Evolutionary conservation across 2,329 filamentous ascomycete species (phyloP), one percentile per base, ranked within the genome.

Genomic region (Colletotrichum zoysiae): DNA sequence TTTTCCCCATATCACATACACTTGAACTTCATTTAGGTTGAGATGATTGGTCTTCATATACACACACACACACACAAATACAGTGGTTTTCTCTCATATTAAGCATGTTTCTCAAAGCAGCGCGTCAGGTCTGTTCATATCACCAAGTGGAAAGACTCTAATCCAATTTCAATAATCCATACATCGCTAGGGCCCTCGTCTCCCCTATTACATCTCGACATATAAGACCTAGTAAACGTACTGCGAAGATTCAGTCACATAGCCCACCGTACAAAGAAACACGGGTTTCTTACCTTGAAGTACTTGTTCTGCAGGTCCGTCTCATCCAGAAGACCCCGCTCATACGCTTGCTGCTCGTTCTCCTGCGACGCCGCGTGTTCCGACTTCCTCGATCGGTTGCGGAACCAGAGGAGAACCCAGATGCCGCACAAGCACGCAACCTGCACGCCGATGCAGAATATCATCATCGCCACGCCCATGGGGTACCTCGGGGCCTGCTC

Each of bases 401-500:
- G 48, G 20, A 26, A 5, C 60, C 67, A 73, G 6, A 73, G 30
- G 8, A 70, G 55, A 0, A 40, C 42, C 60, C 57, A 70, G 42
- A 73, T 42, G 1, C 56, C 62, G 0, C 38, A 40, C 33, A 74
- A 12, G 26, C 70, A 73, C 2, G 38, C 58, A 12, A 73, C 56
- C 38, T 74, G 73, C 44, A 74, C 7, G 4, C 55, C 65, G 4
- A 74, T 44, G 50, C 73, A 74, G 38, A 71, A 70, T 2, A 74
- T 42, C 65, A 77, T 78, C 58, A 74, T 75, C 2, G 70, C 76
- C 16, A 81, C 78, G 1, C 76, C 81, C 1, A 81, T 76, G 78
- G 82, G 53, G 18, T 70, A 71, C 14, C 56, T 33, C 0, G 64
- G 68, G 0, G 79, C 77, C 57, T 83, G 79, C 0, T 74, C 66